These are phyloP conservation scores for Podila epicladia DNA, from an alignment of 192 early-diverging fungal species.

Conservation along the genomic window DNA sequence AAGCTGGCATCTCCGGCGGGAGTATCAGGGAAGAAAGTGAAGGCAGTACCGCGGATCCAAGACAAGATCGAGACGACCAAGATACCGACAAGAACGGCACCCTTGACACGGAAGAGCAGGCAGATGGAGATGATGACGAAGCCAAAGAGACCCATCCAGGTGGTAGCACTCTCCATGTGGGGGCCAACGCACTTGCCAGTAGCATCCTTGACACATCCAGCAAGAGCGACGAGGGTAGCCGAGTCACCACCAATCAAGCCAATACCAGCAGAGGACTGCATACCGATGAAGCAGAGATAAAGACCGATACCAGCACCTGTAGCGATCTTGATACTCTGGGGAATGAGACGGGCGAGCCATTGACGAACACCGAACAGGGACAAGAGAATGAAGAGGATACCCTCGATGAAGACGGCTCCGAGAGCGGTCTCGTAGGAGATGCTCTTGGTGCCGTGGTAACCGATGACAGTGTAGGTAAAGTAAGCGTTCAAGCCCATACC, in stretches of 20 bases:
- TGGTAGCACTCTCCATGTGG: slow-evolving; percentile 69
- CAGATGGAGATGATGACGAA: slow-evolving; percentile 73
- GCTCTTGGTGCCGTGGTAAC: slow-evolving; percentile 77
- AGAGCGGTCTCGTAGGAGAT: slow-evolving; percentile 72
- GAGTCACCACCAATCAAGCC: slow-evolving; percentile 68
- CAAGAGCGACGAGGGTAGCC: slow-evolving; percentile 72
- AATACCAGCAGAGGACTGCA: slow-evolving; percentile 82
- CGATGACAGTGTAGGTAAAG: slow-evolving; percentile 85
- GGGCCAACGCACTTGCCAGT: slow-evolving; percentile 60
- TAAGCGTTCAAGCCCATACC: slow-evolving; percentile 86
- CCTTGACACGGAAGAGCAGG: slow-evolving; percentile 69
- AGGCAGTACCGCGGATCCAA: slow-evolving; percentile 71
- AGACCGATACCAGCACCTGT: slow-evolving; percentile 81
- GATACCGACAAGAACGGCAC: slow-evolving; percentile 77
- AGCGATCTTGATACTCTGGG: slow-evolving; percentile 73
- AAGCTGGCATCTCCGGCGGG: slow-evolving; percentile 65
- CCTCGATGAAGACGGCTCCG: slow-evolving; percentile 82
- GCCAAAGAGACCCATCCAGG: slow-evolving; percentile 78
- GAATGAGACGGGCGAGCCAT: slow-evolving; percentile 75
- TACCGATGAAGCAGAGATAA: slow-evolving; percentile 79
- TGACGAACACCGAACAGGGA: slow-evolving; percentile 80
- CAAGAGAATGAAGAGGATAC: slow-evolving; percentile 78
- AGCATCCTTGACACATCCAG: slow-evolving; percentile 59
- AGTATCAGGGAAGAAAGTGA: slow-evolving; percentile 81
- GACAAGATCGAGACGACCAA: slow-evolving; percentile 72